Evolutionary conservation across 495 filamentous ascomycete species (phyloP), one percentile per base, ranked within the genome.

Genomic region (Neurospora sp.): DNA sequence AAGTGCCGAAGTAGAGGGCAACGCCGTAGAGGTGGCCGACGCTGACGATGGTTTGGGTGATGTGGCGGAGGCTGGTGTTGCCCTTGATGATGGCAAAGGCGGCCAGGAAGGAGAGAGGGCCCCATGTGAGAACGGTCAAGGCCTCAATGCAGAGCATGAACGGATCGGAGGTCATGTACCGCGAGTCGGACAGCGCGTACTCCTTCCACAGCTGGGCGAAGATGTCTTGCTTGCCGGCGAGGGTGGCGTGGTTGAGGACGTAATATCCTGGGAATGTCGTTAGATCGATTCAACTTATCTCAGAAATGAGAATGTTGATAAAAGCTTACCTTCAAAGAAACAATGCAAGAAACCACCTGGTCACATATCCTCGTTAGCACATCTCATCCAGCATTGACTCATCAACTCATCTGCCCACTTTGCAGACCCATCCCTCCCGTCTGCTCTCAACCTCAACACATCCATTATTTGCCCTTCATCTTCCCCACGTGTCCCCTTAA

Each of bases 201-300:
- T 96, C 93, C 77, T 96, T 96, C 93, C 93, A 96, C 42, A 96
- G 81, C 81, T 96, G 92, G 1, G 91, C 91, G 54, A 94, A 89
- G 1, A 94, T 77, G 38, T 76, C 74, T 69, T 86, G 82, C 1
- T 79, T 83, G 1, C 79, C 78, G 1, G 83, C 76, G 42, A 86
- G 27, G 18, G 78, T 75, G 6, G 83, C 81, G 82, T 91, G 90
- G 79, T 93, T 89, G 73, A 88, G 78, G 76, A 91, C 87, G 76
- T 91, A 95, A 80, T 94, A 95, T n/a, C 93, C 92, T 88, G 31
- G n/a, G 74, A 23, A 76, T 72, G 69, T 4, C 16, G 14, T 31
- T 23, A 38, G 76, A 11, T 44, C 41, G 16, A 39, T 27, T 27
- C 27, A 27, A 27, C 27, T 27, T 27, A 27, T 27, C 27, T 27